A percentile compares a stretch with the other conserved stretches of the same genome.
These are phyloP conservation scores for Venturia aucupariae DNA, from an alignment of 2,329 filamentous ascomycete species.

Conservation along the genomic window DNA sequence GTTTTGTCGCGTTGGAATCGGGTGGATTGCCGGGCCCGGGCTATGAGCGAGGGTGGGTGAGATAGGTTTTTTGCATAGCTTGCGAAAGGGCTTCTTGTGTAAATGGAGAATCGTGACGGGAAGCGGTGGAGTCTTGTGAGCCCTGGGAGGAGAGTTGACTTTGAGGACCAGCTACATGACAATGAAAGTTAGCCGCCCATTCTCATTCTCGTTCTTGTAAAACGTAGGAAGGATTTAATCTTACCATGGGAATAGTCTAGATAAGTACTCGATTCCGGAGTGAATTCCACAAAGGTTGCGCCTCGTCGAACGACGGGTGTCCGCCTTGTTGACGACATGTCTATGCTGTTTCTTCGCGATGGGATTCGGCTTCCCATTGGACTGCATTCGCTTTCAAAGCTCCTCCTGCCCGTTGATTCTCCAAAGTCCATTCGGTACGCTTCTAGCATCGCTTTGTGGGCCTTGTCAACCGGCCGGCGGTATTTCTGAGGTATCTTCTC, in stretches of 20 bases:
- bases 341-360: conserved; percentile 24
- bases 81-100: conserved; percentile 36
- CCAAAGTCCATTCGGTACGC: conserved; percentile 28
- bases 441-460: conserved; percentile 42
- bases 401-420: conserved; percentile 27
- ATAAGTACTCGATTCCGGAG: conserved; percentile 37
- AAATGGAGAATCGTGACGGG: conserved; percentile 28
- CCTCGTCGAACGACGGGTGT: conserved; percentile 20
- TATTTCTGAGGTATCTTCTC: conserved; percentile 45
- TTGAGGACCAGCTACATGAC: conserved; percentile 25
- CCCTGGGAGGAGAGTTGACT: neutral
- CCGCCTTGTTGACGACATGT: conserved; percentile 19
- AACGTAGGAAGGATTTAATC: conserved; percentile 18
- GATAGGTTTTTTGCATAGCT: conserved; percentile 33
- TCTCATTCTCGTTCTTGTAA: conserved; percentile 7
- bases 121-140: conserved; percentile 22
- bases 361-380: conserved; percentile 40
- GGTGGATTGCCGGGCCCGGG: neutral
- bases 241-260: conserved; percentile 32
- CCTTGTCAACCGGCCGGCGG: conserved; percentile 38
- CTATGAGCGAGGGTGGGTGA: conserved; percentile 14
- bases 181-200: neutral
- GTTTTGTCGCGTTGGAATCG: neutral
- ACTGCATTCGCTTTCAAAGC: conserved; percentile 36
- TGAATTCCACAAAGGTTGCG: conserved; percentile 27